Evolutionary conservation across 2,329 filamentous ascomycete species (phyloP).

Genomic region (Cladosporium sp.): DNA sequence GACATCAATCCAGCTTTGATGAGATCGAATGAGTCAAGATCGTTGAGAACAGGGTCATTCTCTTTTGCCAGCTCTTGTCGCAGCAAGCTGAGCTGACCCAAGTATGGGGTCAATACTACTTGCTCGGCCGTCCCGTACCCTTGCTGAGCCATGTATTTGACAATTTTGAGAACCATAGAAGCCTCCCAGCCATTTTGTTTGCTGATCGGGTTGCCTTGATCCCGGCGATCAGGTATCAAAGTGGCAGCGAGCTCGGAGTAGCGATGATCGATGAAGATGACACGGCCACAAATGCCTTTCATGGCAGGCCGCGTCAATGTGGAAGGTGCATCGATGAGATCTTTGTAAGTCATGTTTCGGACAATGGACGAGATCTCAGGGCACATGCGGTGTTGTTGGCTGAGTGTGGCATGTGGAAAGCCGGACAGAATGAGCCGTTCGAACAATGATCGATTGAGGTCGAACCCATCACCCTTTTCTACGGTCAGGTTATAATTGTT

Average conservation of each 20-base stretch:
- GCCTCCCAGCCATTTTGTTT: slow-evolving; percentile 57
- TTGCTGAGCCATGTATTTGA: slow-evolving; percentile 62
- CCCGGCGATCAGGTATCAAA: slow-evolving; percentile 10
- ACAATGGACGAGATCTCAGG: slow-evolving; percentile 59
- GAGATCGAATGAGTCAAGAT: slow-evolving; percentile 57
- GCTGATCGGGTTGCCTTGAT: slow-evolving; percentile 19
- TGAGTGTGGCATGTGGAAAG: slow-evolving; percentile 37
- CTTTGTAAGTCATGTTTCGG: slow-evolving; percentile 54
- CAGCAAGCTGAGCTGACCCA: slow-evolving; percentile 53
- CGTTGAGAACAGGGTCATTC: slow-evolving; percentile 60
- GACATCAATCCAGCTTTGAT: slow-evolving; percentile 23
- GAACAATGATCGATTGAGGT: slow-evolving; percentile 58
- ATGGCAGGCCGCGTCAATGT: slow-evolving; percentile 44
- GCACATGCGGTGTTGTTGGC: slow-evolving; percentile 62
- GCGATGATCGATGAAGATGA: slow-evolving; percentile 59
- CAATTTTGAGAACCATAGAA: slow-evolving; percentile 56
- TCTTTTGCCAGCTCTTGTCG: slow-evolving; percentile 41
- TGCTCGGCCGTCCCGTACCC: slow-evolving; percentile 61
- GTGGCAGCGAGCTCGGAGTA: slow-evolving; percentile 39
- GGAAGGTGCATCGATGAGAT: slow-evolving; percentile 48
- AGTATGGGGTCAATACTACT: slow-evolving; percentile 64
- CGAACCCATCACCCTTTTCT: slow-evolving; percentile 50
- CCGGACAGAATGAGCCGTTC: slow-evolving; percentile 47
- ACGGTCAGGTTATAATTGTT: slow-evolving; percentile 52
- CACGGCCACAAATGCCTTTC: slow-evolving; percentile 46